Evolutionary conservation across 352 stramenopile species (phyloP).

Genomic region (Phytophthora lateralis): DNA sequence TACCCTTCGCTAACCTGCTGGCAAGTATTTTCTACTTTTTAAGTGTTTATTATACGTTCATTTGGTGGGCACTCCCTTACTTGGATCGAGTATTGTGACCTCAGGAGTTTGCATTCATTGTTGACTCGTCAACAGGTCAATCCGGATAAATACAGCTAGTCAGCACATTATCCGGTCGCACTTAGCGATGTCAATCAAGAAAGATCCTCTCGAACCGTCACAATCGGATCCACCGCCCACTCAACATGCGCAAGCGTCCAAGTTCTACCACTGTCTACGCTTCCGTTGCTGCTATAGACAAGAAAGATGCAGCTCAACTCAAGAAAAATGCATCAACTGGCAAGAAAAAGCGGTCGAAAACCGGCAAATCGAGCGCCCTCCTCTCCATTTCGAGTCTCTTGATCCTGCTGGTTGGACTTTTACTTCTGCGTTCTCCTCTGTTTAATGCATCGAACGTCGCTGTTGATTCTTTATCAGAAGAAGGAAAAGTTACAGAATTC

Average conservation of each 20-base stretch:
- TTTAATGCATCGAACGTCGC: slow-evolving; percentile 1
- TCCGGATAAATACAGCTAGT: background rate
- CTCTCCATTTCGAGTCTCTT: slow-evolving; percentile 14
- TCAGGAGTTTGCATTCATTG: no score
- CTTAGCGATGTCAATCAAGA: slow-evolving; percentile 16
- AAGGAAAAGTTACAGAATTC: slow-evolving; percentile 32
- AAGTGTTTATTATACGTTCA: no score
- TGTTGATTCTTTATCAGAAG: slow-evolving; percentile 5
- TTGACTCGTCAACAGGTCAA: no score
- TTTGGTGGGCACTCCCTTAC: no score
- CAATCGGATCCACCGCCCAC: slow-evolving; percentile 6
- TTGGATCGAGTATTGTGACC: no score
- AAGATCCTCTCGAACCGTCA: slow-evolving; percentile 28
- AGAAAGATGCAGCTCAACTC: background rate
- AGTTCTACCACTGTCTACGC: background rate
- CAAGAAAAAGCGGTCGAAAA: slow-evolving; percentile 11
- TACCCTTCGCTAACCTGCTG: no score
- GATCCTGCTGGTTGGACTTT: slow-evolving; percentile 11
- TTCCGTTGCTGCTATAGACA: slow-evolving; percentile 2
- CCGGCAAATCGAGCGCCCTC: background rate
- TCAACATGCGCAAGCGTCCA: slow-evolving; percentile 14
- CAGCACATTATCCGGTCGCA: background rate
- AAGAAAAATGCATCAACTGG: slow-evolving; percentile 1
- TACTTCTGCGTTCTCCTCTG: slow-evolving; percentile 4
- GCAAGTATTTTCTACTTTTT: no score